phyloP scores from a whole-genome alignment of 441 rosid genomes.

The Populus trichocarpa region DNA sequence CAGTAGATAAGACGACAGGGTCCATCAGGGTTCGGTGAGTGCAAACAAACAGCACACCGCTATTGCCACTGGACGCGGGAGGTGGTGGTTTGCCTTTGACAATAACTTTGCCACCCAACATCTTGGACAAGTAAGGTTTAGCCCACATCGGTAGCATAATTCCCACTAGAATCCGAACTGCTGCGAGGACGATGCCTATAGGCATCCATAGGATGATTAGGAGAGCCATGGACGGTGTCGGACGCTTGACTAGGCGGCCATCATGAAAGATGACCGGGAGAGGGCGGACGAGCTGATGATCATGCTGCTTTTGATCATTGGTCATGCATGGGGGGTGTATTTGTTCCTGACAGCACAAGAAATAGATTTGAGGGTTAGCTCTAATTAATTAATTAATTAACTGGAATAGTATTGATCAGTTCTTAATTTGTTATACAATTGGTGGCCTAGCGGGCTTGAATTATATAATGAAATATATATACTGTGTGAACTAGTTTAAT shows the following conservation, averaged over 20 bases:
- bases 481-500: no score
- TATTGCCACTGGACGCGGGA: constrained; percentile 29
- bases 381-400: not conserved
- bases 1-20: constrained; percentile 72
- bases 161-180: constrained; percentile 46
- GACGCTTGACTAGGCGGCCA: constrained; percentile 80
- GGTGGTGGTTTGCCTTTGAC: constrained; percentile 82
- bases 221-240: constrained; percentile 66
- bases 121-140: constrained; percentile 45
- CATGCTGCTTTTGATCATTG: constrained; percentile 17
- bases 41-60: constrained; percentile 81
- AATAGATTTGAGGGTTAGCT: not conserved
- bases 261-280: constrained; percentile 86
- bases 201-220: constrained; percentile 83
- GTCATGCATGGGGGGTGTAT: constrained; percentile 45
- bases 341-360: constrained; percentile 42
- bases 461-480: no score
- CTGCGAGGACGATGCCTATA: constrained; percentile 61
- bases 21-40: constrained; percentile 90
- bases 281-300: constrained; percentile 45
- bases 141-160: constrained; percentile 58
- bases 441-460: no score
- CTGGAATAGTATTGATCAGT: not conserved
- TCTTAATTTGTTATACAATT: no score
- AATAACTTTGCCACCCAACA: constrained; percentile 57